Evolutionary conservation across 345 rosid species (phyloP), one percentile per base, ranked within the genome.

Genomic region (Citrus trifoliata): DNA sequence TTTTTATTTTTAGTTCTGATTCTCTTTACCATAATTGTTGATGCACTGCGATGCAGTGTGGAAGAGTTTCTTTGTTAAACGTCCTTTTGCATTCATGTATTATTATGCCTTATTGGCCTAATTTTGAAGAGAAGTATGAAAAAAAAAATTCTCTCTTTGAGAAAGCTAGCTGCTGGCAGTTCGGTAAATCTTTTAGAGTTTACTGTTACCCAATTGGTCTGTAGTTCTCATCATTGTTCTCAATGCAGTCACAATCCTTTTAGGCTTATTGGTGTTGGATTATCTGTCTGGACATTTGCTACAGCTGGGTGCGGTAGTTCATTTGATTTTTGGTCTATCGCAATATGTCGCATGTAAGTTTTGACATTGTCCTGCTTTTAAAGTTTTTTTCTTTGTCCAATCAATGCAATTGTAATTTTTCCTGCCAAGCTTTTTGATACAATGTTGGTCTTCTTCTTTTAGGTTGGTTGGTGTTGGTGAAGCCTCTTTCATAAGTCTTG

Each of bases 401-500:
- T 42, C 46, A 48, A 63, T 67, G 38, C 22, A 63, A 42, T 62
- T 40, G 71, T 12, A 58, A 48, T 66, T 67, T 79, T 33, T 35
- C 76, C 25, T 68, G 62, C 30, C 70, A 62, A 19, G 10, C 24
- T 10, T n/a, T 61, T 24, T 19, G 35, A 42, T 66, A 38, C 56
- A 22, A 21, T 75, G 27, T 42, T 70, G 62, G 22, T 69, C n/a
- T 32, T 74, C 32, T 75, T 71, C 70, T 46, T 81, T 56, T 84
- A 94, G 99, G 99, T 61, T 93, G 72, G 98, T 96, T 77, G 99
- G 99, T 77, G 95, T 96, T 87, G 99, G 99, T 67, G 98, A 96
- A 77, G 99, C 99, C 76, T 96, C 99, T 38, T 96, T 96, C 78
- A 93, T 96, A 70, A 93, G 98, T 88, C 99, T 96, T 80, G 99